Conservation (phyloP, 2,329 filamentous ascomycete species). For the Aspergillus pseudoviridinutans region DNA sequence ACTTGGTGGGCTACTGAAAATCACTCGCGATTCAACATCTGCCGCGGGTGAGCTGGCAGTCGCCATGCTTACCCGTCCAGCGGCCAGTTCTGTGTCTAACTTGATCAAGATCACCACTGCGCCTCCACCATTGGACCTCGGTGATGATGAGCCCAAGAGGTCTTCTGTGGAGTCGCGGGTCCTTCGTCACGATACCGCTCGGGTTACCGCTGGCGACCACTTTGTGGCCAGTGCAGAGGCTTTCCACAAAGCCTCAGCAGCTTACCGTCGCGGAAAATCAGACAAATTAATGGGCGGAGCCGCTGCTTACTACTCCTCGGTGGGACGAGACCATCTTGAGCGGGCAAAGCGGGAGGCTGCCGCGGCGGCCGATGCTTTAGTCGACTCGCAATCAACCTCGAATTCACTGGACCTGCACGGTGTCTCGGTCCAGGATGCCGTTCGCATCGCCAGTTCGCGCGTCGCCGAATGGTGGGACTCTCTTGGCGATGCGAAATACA, state of each 20-base stretch:
- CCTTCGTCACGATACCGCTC: slow-evolving; percentile 22
- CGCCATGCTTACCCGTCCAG: slow-evolving; percentile 44
- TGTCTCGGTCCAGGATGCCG: slow-evolving; percentile 73
- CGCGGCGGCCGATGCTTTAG: slow-evolving; percentile 66
- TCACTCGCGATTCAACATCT: slow-evolving; percentile 55
- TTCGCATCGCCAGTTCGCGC: slow-evolving; percentile 67
- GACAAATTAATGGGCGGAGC: slow-evolving; percentile 71
- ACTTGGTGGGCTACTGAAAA: slow-evolving; percentile 50
- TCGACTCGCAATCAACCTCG: slow-evolving; percentile 61
- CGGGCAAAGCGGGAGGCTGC: slow-evolving; percentile 57
- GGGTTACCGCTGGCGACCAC: slow-evolving; percentile 42
- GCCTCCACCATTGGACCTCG: slow-evolving; percentile 17
- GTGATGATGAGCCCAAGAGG: slow-evolving; percentile 19
- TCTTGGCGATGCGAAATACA: slow-evolving; percentile 61
- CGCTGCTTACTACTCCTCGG: slow-evolving; percentile 69
- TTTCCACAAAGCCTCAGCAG: slow-evolving; percentile 55
- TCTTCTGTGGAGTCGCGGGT: slow-evolving; percentile 5
- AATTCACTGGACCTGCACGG: slow-evolving; percentile 75
- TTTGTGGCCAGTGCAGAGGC: slow-evolving; percentile 47
- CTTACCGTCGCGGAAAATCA: slow-evolving; percentile 61
- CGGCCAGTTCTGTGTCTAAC: slow-evolving; percentile 27
- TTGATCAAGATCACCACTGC: slow-evolving; percentile 43
- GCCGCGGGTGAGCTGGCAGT: slow-evolving; percentile 59
- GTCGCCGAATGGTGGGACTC: slow-evolving; percentile 72
- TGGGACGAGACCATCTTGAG: slow-evolving; percentile 61